Conservation (phyloP, 768 basidiomycete genomes). For the Aureoboletus auriporus region DNA sequence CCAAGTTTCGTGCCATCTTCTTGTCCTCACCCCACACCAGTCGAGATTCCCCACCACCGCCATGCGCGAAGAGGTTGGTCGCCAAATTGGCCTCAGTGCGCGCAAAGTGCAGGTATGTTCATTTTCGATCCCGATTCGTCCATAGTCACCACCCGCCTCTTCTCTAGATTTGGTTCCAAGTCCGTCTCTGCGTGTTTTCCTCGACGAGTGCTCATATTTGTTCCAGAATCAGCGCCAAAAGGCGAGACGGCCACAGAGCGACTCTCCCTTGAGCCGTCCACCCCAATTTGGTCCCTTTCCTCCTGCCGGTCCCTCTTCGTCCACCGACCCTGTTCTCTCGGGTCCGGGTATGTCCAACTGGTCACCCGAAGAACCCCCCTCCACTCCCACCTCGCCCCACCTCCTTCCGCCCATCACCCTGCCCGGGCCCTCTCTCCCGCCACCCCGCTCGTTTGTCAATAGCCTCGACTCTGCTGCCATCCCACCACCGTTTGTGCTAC, state of each 20-base stretch:
- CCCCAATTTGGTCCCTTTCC: slow-evolving; percentile 65
- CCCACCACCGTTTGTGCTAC: slow-evolving; percentile 60
- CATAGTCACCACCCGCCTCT: slow-evolving; percentile 6
- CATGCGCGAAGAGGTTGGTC: slow-evolving; percentile 84
- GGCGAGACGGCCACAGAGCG: slow-evolving; percentile 68
- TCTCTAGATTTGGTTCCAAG: slow-evolving; percentile 85
- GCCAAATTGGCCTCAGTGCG: slow-evolving; percentile 83
- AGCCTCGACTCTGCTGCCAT: slow-evolving; percentile 24
- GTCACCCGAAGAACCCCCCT: slow-evolving; percentile 8
- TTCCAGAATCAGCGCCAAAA: slow-evolving; percentile 84
- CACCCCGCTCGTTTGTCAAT: slow-evolving; percentile 12
- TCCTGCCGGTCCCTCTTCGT: slow-evolving; percentile 27
- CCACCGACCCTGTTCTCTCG: slow-evolving; percentile 37
- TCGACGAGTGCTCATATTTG: slow-evolving; percentile 5
- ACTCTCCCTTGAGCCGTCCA: slow-evolving; percentile 50
- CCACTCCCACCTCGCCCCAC: slow-evolving; percentile 15
- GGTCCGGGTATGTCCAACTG: slow-evolving; percentile 55
- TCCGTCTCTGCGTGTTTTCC: slow-evolving; percentile 22
- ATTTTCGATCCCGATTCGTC: background rate
- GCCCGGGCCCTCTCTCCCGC: slow-evolving; percentile 27
- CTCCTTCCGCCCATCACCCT: slow-evolving; percentile 26
- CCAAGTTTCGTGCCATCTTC: too few relatives aligned
- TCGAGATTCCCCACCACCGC: slow-evolving; percentile 88
- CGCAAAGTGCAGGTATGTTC: slow-evolving; percentile 81
- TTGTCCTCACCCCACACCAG: slow-evolving; percentile 36